Percentiles rank a stretch among this genome's conserved stretches.
Conservation (phyloP, 768 basidiomycete genomes). For the Rhodocollybia butyracea region DNA sequence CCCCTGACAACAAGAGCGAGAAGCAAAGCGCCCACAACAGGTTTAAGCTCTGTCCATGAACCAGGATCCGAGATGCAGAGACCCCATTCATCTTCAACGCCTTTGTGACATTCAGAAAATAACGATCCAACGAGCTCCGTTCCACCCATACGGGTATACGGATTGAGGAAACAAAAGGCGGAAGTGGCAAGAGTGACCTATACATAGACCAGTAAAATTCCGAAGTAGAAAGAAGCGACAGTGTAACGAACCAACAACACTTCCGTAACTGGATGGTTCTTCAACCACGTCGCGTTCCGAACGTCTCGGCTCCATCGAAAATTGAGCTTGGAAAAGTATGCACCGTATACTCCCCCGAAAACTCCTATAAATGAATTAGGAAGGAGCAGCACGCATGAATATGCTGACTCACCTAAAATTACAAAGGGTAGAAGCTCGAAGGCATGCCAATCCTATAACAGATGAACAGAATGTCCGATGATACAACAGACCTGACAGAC, state of each 20-base stretch:
- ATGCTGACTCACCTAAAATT: constrained; percentile 78
- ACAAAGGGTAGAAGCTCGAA: constrained; percentile 86
- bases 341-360: constrained; percentile 94
- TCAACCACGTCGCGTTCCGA: constrained; percentile 79
- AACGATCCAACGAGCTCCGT: constrained; percentile 93
- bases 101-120: constrained; percentile 78
- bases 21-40: constrained; percentile 62
- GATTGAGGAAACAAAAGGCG: constrained; percentile 78
- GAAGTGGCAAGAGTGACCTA: constrained; percentile 81
- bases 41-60: constrained; percentile 51
- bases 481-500: constrained; percentile 29
- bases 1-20: constrained; percentile 66
- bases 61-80: constrained; percentile 71
- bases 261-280: constrained; percentile 75
- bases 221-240: constrained; percentile 38
- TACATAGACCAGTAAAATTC: constrained; percentile 5
- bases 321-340: constrained; percentile 89
- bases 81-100: constrained; percentile 51
- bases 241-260: constrained; percentile 51
- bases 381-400: no score
- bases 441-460: constrained; percentile 81
- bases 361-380: no score
- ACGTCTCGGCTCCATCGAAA: constrained; percentile 84
- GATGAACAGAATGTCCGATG: background rate
- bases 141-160: constrained; percentile 90